Evolutionary conservation across 2,329 filamentous ascomycete genomes (phyloP).

Genomic region (Aspergillus sp.): DNA sequence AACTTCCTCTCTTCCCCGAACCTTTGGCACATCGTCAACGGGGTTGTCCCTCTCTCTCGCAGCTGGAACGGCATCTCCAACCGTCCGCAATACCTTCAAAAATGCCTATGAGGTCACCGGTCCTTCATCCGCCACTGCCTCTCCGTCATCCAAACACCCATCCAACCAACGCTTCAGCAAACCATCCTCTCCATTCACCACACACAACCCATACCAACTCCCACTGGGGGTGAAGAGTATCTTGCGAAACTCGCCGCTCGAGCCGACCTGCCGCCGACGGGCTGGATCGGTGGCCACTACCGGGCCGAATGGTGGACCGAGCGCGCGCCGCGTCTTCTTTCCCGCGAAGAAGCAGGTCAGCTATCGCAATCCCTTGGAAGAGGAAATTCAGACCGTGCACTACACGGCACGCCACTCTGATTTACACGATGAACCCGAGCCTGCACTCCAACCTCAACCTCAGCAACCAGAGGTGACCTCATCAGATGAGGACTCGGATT

Average conservation of each 20-base stretch:
- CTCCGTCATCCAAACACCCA: conserved; percentile 33
- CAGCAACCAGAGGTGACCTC: conserved; percentile 19
- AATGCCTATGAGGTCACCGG: conserved; percentile 58
- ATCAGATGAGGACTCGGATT: conserved; percentile 32
- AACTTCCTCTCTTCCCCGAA: conserved; percentile 53
- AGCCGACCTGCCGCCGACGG: conserved; percentile 38
- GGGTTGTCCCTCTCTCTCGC: conserved; percentile 57
- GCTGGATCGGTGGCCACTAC: conserved; percentile 42
- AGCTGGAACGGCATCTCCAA: conserved; percentile 57
- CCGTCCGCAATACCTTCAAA: conserved; percentile 62
- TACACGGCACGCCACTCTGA: conserved; percentile 61
- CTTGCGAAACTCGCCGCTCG: conserved; percentile 50
- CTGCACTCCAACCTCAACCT: conserved; percentile 9
- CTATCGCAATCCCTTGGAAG: conserved; percentile 58
- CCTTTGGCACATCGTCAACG: conserved; percentile 57
- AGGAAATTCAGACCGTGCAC: conserved; percentile 59
- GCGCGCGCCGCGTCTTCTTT: conserved; percentile 47
- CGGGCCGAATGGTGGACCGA: conserved; percentile 37
- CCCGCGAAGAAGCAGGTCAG: conserved; percentile 60
- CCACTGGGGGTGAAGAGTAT: conserved; percentile 50
- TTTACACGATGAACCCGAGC: conserved; percentile 38
- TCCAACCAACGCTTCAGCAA: conserved; percentile 30
- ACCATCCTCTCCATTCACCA: conserved; percentile 33
- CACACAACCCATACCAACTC: conserved; percentile 41
- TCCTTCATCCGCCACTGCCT: conserved; percentile 42